Conservation (phyloP, 2,329 filamentous ascomycete species). For the Tolypocladium inflatum region DNA sequence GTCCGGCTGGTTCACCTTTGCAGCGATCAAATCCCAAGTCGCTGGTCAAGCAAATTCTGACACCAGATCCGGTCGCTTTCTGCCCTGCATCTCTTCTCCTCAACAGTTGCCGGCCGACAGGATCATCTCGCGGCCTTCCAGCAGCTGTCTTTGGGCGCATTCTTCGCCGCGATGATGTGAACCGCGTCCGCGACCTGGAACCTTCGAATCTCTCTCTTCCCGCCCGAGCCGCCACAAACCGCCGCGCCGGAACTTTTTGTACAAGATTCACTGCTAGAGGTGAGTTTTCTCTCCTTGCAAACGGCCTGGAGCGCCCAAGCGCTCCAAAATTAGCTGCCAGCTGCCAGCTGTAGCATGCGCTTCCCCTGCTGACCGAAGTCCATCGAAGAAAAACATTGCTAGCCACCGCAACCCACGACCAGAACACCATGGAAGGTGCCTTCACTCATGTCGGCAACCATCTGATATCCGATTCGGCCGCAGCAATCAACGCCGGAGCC, state of each 20-base stretch:
- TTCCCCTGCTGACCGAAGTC: slow-evolving; percentile 1
- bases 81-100: not conserved
- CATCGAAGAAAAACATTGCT: not conserved
- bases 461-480: slow-evolving; percentile 72
- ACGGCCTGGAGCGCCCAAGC: not conserved
- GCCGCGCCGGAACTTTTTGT: slow-evolving; percentile 6
- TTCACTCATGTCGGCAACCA: slow-evolving; percentile 86
- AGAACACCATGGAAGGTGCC: slow-evolving; percentile 64
- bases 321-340: not conserved
- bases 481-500: slow-evolving; percentile 78
- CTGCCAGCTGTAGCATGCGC: not conserved
- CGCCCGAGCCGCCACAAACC: slow-evolving; percentile 14
- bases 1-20: slow-evolving; percentile 6
- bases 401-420: slow-evolving; percentile 2
- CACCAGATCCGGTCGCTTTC: not conserved
- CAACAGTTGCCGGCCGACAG: not conserved
- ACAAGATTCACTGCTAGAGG: slow-evolving; percentile 3
- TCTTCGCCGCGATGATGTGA: slow-evolving; percentile 29
- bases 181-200: slow-evolving; percentile 19
- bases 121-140: not conserved
- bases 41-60: slow-evolving; percentile 2
- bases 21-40: slow-evolving; percentile 4
- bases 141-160: slow-evolving; percentile 8
- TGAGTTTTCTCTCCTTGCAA: not conserved
- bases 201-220: slow-evolving; percentile 17